Evolutionary conservation across 768 basidiomycete genomes (phyloP), one percentile per base, ranked within the genome.

Genomic region (Crucibulum laeve): DNA sequence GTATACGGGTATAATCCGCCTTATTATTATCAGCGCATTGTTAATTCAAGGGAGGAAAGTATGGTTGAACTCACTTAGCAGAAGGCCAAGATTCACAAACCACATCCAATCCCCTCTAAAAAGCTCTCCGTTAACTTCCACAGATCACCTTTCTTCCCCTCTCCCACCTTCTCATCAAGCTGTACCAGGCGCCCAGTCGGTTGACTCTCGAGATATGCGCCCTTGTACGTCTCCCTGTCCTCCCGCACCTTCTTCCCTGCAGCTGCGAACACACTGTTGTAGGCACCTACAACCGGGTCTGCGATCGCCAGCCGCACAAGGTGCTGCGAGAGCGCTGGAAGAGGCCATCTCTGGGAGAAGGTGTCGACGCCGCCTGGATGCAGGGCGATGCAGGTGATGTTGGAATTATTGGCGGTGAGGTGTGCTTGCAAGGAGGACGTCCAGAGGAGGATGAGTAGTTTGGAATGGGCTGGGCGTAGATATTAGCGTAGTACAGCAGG

Each of bases 321-420:
- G 13, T 10, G 15, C n/a, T 30, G 8, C 8, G 28, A 30, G 32
- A 58, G 39, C 14, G 45, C 44, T 17, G 52, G 50, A 21, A 54
- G 55, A 3, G 41, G 36, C 52, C 48, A 54, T 24, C 49, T 48
- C n/a, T 58, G 54, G 4, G 53, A 53, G 37, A 59, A 58, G 10
- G 61, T 65, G 32, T 62, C 58, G 23, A 65, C 60, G 22, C 53
- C 50, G 19, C 61, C 61, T 13, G 60, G 61, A 42, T 62, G 55
- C 10, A 56, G 21, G 10, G 53, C 40, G 6, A 59, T 49, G 14
- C 46, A 52, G 2, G 53, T 54, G 10, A 58, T 56, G 6, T 51
- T 54, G 33, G 51, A n/a, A 21, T 11, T 14, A n/a, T 10, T 10
- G 19, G 35, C 14, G 18, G 35, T n/a, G 14, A 37, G 35, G 14